Evolutionary conservation across 73 alveolate species (phyloP), one percentile per base, ranked within the genome.

Genomic region (Tetrahymena elliotti): DNA sequence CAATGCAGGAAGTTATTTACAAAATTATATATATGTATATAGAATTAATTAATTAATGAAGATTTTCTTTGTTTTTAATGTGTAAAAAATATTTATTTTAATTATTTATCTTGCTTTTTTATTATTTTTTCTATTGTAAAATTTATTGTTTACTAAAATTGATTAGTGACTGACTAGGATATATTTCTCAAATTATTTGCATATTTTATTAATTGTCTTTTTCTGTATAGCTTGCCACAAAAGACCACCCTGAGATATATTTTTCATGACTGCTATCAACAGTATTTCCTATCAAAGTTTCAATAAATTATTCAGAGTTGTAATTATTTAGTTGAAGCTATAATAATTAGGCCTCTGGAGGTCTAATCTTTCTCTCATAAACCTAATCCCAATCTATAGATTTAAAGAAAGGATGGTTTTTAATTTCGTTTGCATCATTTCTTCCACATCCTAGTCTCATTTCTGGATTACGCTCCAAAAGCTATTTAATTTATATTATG

Each of bases 401-500:
- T 27, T 97, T 95, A 88, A 98, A 98, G 93, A 96, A 98, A 35
- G 97, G 95, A 95, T 98, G 99, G 18, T 92, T 84, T 95, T 98
- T 98, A 24, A 98, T 95, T 39, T 98, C 99, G 34, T 95, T 93
- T 27, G 98, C 98, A 36, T 97, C 98, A 11, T 95, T 95, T 36
- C 93, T 95, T 27, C 88, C 88, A 38, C 97, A 98, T 31, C 99
- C 99, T 53, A 98, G 95, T 97, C 99, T 98, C 92, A 95, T 93
- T 52, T 94, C 83, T 4, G 99, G 99, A 93, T 98, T 99, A 95
- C 98, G 98, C 68, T 96, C 97, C 93, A 98, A 95, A n/a, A 98
- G 97, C 88, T 96, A 96, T 53, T 93, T 97, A 33, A 95, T 93
- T 68, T 68, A n/a, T 68, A 22, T 68, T 27, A 0, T 68, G 34